These are phyloP conservation scores for Trametes elegans DNA, from an alignment of 768 basidiomycete genomes.

Conservation along the genomic window DNA sequence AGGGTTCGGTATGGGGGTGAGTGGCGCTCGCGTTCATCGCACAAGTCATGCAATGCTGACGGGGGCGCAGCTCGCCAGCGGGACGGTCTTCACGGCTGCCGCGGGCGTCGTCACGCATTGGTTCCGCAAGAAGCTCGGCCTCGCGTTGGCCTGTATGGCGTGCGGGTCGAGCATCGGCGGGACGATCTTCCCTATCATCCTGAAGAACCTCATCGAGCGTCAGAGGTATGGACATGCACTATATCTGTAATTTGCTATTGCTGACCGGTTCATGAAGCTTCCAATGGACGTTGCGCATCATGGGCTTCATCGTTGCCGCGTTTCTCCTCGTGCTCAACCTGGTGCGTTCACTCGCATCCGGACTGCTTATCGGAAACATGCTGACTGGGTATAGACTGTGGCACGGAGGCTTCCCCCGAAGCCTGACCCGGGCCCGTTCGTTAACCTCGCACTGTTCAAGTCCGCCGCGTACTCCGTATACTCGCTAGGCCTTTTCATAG, in stretches of 20 bases:
- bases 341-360: background rate
- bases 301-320: slow-evolving; percentile 1
- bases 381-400: background rate
- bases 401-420: slow-evolving; percentile 46
- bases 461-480: slow-evolving; percentile 53
- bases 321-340: slow-evolving; percentile 7
- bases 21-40: slow-evolving; percentile 23
- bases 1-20: slow-evolving; percentile 62
- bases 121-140: slow-evolving; percentile 58
- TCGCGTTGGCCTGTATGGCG: slow-evolving; percentile 61
- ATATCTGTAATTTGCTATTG: no score
- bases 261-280: background rate
- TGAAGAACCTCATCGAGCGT: slow-evolving; percentile 49
- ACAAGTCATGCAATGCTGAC: background rate
- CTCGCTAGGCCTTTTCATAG: slow-evolving; percentile 50
- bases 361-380: background rate
- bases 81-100: slow-evolving; percentile 62
- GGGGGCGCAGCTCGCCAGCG: slow-evolving; percentile 31
- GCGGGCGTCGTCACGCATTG: slow-evolving; percentile 65
- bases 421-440: slow-evolving; percentile 53
- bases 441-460: slow-evolving; percentile 57
- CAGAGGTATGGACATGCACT: slow-evolving; percentile 46
- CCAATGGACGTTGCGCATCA: slow-evolving; percentile 15
- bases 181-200: slow-evolving; percentile 60
- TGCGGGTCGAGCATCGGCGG: slow-evolving; percentile 70